phyloP scores from a whole-genome alignment of 306 rosid species.

The Senna siamea region DNA sequence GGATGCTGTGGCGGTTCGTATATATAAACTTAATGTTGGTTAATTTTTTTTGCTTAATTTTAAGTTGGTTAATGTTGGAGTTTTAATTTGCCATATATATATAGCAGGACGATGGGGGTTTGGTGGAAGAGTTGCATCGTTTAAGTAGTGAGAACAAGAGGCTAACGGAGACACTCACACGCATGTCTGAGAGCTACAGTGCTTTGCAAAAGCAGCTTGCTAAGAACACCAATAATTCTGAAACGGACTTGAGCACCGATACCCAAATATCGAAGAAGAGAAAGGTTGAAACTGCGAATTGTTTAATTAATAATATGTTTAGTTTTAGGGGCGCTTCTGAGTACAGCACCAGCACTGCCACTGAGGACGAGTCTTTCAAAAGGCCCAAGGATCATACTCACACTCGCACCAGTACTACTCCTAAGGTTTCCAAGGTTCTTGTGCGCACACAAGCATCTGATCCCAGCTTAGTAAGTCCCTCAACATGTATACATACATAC shows the following conservation, averaged over 20 bases:
- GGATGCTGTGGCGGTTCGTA: slow-evolving; percentile 37
- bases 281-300: no score
- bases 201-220: slow-evolving; percentile 50
- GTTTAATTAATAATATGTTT: no score
- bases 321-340: slow-evolving; percentile 34
- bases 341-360: slow-evolving; percentile 45
- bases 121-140: slow-evolving; percentile 61
- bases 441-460: slow-evolving; percentile 66
- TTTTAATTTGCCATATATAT: no score
- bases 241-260: no score
- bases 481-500: no score
- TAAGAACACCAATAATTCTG: no score
- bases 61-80: no score
- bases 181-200: slow-evolving; percentile 50
- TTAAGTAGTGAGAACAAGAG: slow-evolving; percentile 64
- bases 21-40: not conserved
- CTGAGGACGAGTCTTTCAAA: slow-evolving; percentile 60
- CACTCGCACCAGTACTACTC: not conserved
- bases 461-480: slow-evolving; percentile 65
- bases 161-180: slow-evolving; percentile 51
- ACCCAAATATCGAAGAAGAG: slow-evolving; percentile 53
- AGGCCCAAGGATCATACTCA: slow-evolving; percentile 40
- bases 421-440: slow-evolving; percentile 60
- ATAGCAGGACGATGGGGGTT: slow-evolving; percentile 22
- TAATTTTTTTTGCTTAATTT: not conserved